A percentile compares a stretch with the other conserved stretches of the same genome.
phyloP scores from a whole-genome alignment of 2,329 filamentous ascomycete genomes.

The Didymellaceae sp. region DNA sequence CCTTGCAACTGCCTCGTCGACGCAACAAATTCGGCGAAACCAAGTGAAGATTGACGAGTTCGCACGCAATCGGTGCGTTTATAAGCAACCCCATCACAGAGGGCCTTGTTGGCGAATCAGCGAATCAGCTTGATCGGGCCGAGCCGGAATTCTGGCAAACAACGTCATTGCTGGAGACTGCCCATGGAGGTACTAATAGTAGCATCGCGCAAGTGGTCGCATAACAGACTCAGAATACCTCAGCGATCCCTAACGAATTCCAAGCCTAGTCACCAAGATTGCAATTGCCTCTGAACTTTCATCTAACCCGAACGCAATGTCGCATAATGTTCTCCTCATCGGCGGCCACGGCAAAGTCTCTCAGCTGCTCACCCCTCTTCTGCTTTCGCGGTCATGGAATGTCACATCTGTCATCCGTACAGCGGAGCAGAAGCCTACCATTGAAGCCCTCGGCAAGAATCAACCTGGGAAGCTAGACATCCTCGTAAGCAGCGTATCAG shows the following conservation, averaged over 20 bases:
- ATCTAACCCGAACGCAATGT: constrained; percentile 27
- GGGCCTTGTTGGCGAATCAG: not conserved
- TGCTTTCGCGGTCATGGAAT: constrained; percentile 75
- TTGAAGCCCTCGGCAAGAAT: constrained; percentile 66
- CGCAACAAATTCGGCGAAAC: not conserved
- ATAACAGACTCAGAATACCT: not conserved
- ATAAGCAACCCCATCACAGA: constrained; percentile 10
- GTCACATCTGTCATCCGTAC: constrained; percentile 81
- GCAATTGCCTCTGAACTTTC: no score
- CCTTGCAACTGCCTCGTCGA: not conserved
- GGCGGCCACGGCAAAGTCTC: constrained; percentile 84
- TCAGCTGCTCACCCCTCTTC: constrained; percentile 75
- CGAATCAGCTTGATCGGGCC: constrained; percentile 14
- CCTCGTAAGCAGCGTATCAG: constrained; percentile 73
- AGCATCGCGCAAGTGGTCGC: not conserved
- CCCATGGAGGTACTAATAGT: constrained; percentile 14
- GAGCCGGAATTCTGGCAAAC: constrained; percentile 2
- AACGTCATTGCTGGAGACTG: constrained; percentile 15
- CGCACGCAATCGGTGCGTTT: constrained; percentile 16
- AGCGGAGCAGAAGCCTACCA: constrained; percentile 68
- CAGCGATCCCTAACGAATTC: not conserved
- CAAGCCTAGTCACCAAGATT: no score
- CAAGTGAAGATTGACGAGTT: not conserved
- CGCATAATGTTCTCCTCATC: constrained; percentile 67
- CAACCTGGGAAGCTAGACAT: constrained; percentile 71